phyloP scores from a whole-genome alignment of 1,284 basidiomycete species.

The Mycosarcoma mackinlayi region DNA sequence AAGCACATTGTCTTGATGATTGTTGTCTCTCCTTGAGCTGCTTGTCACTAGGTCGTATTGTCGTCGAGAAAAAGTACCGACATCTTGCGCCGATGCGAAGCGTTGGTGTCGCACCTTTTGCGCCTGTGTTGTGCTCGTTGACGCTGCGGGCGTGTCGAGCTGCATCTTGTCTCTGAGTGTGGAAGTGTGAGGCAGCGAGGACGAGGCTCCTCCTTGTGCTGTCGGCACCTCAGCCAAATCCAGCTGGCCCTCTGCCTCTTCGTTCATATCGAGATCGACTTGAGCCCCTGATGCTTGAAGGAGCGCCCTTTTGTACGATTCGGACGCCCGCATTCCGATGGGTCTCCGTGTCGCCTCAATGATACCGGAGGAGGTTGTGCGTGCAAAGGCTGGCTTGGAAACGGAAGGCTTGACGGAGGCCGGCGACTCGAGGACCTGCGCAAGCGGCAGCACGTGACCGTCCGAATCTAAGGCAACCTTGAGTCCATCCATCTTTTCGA shows the following conservation, averaged over 20 bases:
- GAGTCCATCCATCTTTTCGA: slow-evolving; percentile 19
- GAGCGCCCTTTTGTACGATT: slow-evolving; percentile 42
- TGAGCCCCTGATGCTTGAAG: slow-evolving; percentile 24
- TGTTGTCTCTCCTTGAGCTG: not conserved
- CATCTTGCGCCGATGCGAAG: slow-evolving; percentile 34
- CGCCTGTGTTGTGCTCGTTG: not conserved
- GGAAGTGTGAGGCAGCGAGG: slow-evolving; percentile 48
- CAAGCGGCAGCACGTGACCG: slow-evolving; percentile 4
- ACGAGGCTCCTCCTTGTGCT: not conserved
- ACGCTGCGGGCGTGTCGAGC: not conserved
- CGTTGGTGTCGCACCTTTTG: slow-evolving; percentile 19
- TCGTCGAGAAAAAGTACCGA: slow-evolving; percentile 9
- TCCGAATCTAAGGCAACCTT: slow-evolving; percentile 17
- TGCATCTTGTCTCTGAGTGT: slow-evolving; percentile 17
- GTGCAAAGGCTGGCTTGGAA: slow-evolving; percentile 8
- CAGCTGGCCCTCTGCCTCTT: slow-evolving; percentile 6
- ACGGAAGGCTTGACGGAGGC: not conserved
- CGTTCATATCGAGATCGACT: not conserved
- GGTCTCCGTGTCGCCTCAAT: slow-evolving; percentile 24
- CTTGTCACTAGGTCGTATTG: slow-evolving; percentile 1
- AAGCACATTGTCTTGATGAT: slow-evolving; percentile 20
- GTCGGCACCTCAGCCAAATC: not conserved
- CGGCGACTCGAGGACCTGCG: not conserved
- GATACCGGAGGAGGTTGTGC: slow-evolving; percentile 22
- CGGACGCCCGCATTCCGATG: slow-evolving; percentile 42